Base-by-base conservation (phyloP, 1,284 basidiomycete species). In the Agroathelia rolfsii region DNA sequence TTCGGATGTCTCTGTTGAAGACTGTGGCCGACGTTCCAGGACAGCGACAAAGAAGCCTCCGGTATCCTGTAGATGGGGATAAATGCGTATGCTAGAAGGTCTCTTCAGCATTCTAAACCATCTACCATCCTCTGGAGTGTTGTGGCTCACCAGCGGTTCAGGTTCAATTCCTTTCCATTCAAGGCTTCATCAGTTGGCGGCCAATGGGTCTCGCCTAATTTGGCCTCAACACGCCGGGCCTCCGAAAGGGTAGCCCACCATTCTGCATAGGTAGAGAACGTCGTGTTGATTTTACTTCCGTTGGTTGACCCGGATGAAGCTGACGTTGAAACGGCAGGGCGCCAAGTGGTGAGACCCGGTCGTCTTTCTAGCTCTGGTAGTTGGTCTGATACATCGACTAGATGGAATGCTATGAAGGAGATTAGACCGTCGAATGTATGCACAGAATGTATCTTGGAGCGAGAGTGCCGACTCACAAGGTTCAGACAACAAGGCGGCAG, bases 21-120 rank as follows among this genome's bases (percentile, higher is more conserved):
- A 34, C 42, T 19, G 36, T 40, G n/a, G 34, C 28, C 6, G 41
- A 35, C 8, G 35, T 48, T 90, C 75, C 21, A 99, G 60, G 1
- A 96, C 82, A 11, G 90, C 88, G 16, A 99, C 80, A 49, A 96
- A 99, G 63, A 99, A 99, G 0, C 90, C 95, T 8, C 95, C 95
- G 0, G 93, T 92, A 55, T 99, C 86, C 60, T 98, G 94, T 26
- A 95, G 62, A 53, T 98, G 93, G 3, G 95, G 93, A 49, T 96
- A 89, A 41, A 95, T 76, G 28, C 93, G 72, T 52, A 95, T 59
- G 45, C 88, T 92, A 38, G 4, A 15, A 13, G 11, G 32, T 12
- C 14, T 34, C 6, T 25, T 20, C 4, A 38, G 24, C 13, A 17
- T 19, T 8, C 17, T 10, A 11, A 12, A 27, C 16, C 22, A 20